These are phyloP conservation scores for Actinidia polygama DNA, from an alignment of 179 eudicot species.

Conservation along the genomic window DNA sequence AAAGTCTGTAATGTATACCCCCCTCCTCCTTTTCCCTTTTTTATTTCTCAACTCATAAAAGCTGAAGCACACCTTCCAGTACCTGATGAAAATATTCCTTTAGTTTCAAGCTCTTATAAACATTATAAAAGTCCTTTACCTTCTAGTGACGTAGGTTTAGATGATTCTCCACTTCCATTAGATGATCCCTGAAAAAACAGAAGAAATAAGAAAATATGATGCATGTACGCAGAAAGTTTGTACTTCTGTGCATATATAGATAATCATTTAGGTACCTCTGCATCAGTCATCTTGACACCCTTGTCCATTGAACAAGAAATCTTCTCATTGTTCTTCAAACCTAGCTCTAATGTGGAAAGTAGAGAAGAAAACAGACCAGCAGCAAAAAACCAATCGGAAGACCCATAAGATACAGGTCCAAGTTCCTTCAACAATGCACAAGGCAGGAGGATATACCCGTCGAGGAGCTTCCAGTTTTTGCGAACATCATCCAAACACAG, in stretches of 20 bases:
- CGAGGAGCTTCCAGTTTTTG: conserved; percentile 87
- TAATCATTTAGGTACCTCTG: conserved; percentile 50
- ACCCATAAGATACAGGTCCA: neutral
- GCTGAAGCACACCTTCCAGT: neutral
- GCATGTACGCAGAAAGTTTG: too few relatives aligned
- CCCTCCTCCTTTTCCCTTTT: too few relatives aligned
- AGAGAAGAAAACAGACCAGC: conserved; percentile 16
- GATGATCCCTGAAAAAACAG: conserved; percentile 65
- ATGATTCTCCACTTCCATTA: conserved; percentile 65
- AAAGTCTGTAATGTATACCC: too few relatives aligned
- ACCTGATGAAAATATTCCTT: neutral
- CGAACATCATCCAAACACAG: conserved; percentile 90
- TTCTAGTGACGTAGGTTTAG: conserved; percentile 59
- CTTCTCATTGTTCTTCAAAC: conserved; percentile 65
- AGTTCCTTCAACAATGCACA: neutral
- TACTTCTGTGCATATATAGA: neutral
- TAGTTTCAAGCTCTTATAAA: neutral
- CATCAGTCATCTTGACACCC: conserved; percentile 72
- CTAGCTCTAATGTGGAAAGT: conserved; percentile 43
- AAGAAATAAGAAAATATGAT: conserved; percentile 15
- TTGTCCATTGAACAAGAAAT: conserved; percentile 51
- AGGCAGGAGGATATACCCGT: conserved; percentile 47
- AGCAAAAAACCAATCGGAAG: neutral
- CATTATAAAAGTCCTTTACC: conserved; percentile 39
- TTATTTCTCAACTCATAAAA: neutral